Conservation (phyloP, 257 asterid species). For the Solanum boliviense region DNA sequence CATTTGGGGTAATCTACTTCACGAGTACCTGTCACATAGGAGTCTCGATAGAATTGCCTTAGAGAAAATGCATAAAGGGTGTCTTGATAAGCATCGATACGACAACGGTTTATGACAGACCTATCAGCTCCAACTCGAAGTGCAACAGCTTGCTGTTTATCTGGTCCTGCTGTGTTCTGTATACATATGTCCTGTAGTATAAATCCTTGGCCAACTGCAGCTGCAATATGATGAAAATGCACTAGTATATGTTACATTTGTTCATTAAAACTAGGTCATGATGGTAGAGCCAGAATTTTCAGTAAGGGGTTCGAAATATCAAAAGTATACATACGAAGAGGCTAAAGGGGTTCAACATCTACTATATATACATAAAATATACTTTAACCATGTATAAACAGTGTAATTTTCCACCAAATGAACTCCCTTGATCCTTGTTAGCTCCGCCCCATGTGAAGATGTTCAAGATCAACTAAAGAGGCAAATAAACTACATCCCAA, state of each 20-base stretch:
- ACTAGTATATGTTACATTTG: background rate
- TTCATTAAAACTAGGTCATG: background rate
- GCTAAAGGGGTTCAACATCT: no score
- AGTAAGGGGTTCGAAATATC: no score
- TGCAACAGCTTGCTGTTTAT: constrained; percentile 59
- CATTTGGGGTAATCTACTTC: background rate
- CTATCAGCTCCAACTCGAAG: constrained; percentile 46
- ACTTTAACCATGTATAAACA: no score
- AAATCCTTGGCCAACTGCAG: constrained; percentile 38
- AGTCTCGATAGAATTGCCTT: constrained; percentile 49
- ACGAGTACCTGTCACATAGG: constrained; percentile 17
- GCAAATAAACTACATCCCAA: background rate
- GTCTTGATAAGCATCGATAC: constrained; percentile 43
- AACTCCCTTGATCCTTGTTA: no score
- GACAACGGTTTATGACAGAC: constrained; percentile 45
- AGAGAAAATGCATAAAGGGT: constrained; percentile 38
- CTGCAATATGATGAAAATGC: constrained; percentile 13
- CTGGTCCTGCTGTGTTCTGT: constrained; percentile 54
- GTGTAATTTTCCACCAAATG: no score
- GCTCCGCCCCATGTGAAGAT: background rate
- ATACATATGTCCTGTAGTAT: constrained; percentile 44
- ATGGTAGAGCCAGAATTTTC: no score
- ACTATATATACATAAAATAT: no score
- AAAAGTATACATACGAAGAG: no score
- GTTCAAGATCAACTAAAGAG: background rate